Evolutionary conservation across 2,329 filamentous ascomycete genomes (phyloP).

Genomic region (Cercospora berteroae): DNA sequence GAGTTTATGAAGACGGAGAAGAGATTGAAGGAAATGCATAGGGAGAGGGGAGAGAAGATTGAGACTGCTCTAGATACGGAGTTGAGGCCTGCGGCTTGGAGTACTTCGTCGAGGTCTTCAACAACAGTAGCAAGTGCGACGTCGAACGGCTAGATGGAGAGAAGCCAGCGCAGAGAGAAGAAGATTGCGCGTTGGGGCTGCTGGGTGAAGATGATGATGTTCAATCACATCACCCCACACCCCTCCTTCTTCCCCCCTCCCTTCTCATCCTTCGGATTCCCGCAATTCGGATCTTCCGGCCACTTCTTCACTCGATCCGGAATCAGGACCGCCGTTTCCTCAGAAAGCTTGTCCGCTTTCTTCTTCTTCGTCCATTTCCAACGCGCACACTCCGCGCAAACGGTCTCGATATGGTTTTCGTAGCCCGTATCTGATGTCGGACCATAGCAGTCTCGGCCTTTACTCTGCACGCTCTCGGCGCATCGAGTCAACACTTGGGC

Average conservation of each 20-base stretch:
- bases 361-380: conserved; percentile 1
- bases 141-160: background rate
- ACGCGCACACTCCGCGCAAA: conserved; percentile 6
- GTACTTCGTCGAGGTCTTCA: conserved; percentile 3
- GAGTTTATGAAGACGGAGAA: conserved; percentile 99
- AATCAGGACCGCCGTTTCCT: conserved; percentile 6
- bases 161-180: background rate
- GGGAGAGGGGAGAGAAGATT: conserved; percentile 17
- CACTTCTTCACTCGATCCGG: background rate
- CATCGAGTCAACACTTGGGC: background rate
- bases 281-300: conserved; percentile 17
- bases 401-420: background rate
- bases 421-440: conserved; percentile 2
- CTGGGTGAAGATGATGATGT: background rate
- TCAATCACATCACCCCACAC: conserved; percentile 8
- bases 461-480: background rate
- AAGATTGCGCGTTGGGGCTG: background rate
- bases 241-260: background rate
- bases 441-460: background rate
- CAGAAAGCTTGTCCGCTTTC: background rate
- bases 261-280: conserved; percentile 8
- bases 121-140: background rate
- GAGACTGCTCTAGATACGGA: conserved; percentile 27
- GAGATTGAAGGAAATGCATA: conserved; percentile 72
- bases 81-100: conserved; percentile 24